phyloP scores from a whole-genome alignment of 371 early-diverging fungal species.

The Rhizopus stolonifer region DNA sequence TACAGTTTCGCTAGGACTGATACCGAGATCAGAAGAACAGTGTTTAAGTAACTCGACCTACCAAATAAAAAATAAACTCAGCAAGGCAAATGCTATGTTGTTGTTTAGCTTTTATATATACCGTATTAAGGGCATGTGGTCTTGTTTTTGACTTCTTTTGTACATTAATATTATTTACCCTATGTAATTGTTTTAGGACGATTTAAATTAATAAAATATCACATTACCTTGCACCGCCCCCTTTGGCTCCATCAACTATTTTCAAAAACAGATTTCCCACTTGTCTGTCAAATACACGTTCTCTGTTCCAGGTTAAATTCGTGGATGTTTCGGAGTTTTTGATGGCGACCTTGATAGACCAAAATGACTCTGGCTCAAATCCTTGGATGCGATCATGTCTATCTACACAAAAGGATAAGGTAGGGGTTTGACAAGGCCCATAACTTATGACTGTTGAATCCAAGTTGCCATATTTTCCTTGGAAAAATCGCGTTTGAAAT shows the following conservation, averaged over 20 bases:
- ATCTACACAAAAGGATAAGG: slow-evolving; percentile 68
- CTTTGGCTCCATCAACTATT: slow-evolving; percentile 22
- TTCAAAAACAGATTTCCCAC: slow-evolving; percentile 34
- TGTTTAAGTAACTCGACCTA: slow-evolving; percentile 52
- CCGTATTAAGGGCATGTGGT: slow-evolving; percentile 56
- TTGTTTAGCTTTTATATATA: background rate
- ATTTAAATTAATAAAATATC: background rate
- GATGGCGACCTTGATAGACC: slow-evolving; percentile 38
- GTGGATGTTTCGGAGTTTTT: slow-evolving; percentile 27
- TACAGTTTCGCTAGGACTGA: slow-evolving; percentile 52
- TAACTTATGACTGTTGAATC: slow-evolving; percentile 62
- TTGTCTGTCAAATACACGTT: slow-evolving; percentile 48
- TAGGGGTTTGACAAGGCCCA: slow-evolving; percentile 66
- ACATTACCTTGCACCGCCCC: slow-evolving; percentile 34
- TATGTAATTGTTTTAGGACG: slow-evolving; percentile 1
- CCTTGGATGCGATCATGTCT: slow-evolving; percentile 59
- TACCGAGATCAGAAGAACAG: slow-evolving; percentile 46
- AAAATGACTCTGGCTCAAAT: slow-evolving; percentile 65
- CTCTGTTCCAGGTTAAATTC: slow-evolving; percentile 36
- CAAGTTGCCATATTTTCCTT: slow-evolving; percentile 54
- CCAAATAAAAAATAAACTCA: no score
- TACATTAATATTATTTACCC: slow-evolving; percentile 32
- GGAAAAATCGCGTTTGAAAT: slow-evolving; percentile 52
- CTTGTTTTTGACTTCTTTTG: slow-evolving; percentile 41
- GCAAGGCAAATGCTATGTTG: no score